These are phyloP conservation scores for Trichoderma koningii DNA, from an alignment of 2,329 filamentous ascomycete species.

Conservation along the genomic window DNA sequence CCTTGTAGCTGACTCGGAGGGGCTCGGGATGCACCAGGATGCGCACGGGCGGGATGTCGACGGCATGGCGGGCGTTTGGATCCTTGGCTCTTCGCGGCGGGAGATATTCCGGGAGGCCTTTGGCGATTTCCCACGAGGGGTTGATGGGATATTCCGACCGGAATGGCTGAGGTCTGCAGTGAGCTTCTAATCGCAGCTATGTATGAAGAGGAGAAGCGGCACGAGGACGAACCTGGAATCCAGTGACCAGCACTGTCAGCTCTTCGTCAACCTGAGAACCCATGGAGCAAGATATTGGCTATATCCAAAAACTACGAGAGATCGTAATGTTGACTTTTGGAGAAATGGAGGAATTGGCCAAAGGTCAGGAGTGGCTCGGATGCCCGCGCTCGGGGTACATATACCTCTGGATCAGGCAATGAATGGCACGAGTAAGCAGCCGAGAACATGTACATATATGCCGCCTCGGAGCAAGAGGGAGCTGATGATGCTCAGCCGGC, in stretches of 20 bases:
- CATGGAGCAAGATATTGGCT: constrained; percentile 33
- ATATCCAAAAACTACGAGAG: constrained; percentile 8
- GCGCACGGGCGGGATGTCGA: constrained; percentile 52
- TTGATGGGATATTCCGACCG: constrained; percentile 71
- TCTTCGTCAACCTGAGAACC: constrained; percentile 49
- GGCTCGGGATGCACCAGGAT: constrained; percentile 67
- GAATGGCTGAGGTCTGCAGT: constrained; percentile 64
- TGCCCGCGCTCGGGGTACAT: background rate
- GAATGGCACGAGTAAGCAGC: background rate
- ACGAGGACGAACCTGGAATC: constrained; percentile 53
- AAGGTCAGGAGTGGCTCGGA: background rate
- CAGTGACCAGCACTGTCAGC: constrained; percentile 61
- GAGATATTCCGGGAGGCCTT: constrained; percentile 65
- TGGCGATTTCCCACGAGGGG: constrained; percentile 78
- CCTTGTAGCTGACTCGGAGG: constrained; percentile 70
- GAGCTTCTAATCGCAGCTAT: background rate
- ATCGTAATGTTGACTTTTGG: background rate
- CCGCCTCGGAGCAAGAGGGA: background rate
- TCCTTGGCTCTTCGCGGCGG: constrained; percentile 52
- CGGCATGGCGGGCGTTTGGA: constrained; percentile 35
- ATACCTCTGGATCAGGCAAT: background rate
- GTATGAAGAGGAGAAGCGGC: background rate
- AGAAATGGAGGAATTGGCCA: background rate
- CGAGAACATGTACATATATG: background rate
- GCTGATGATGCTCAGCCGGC: background rate